Percentiles rank a stretch among this genome's conserved stretches.
Conservation (phyloP, 176 grass and related monocot species). For the Elymus sibiricus region DNA sequence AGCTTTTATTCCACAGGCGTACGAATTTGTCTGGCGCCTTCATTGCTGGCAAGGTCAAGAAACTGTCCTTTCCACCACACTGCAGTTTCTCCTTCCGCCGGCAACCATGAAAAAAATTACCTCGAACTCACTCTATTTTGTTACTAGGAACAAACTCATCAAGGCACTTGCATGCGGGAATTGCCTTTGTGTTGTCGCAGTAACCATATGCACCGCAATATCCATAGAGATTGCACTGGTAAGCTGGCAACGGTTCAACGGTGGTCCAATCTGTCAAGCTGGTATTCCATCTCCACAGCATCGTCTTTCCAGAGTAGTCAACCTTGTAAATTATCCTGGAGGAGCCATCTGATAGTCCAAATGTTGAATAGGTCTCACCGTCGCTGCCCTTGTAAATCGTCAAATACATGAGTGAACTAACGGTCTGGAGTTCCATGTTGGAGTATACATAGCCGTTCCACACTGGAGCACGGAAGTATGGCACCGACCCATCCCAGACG, state of each 20-base stretch:
- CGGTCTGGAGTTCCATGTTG: background rate
- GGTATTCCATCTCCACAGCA: background rate
- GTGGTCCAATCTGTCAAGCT: background rate
- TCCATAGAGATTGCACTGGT: background rate
- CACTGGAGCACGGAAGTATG: background rate
- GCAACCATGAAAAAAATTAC: slow-evolving; percentile 7
- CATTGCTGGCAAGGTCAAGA: background rate
- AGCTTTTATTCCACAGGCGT: slow-evolving; percentile 17
- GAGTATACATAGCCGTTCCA: background rate
- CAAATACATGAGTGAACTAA: background rate
- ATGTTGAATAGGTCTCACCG: background rate
- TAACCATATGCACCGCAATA: background rate
- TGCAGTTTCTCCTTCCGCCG: background rate
- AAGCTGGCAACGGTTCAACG: accelerated
- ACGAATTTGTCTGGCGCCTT: slow-evolving; percentile 12
- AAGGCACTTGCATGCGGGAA: slow-evolving; percentile 12
- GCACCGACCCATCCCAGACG: slow-evolving; percentile 4
- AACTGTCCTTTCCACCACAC: background rate
- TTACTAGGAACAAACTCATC: slow-evolving; percentile 11
- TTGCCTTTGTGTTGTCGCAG: background rate
- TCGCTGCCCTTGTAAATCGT: background rate
- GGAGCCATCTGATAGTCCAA: slow-evolving; percentile 6
- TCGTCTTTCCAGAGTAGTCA: background rate
- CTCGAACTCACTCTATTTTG: background rate
- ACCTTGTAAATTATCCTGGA: background rate